Evolutionary conservation across 768 basidiomycete species (phyloP).

Genomic region (Termitomyces sp.): DNA sequence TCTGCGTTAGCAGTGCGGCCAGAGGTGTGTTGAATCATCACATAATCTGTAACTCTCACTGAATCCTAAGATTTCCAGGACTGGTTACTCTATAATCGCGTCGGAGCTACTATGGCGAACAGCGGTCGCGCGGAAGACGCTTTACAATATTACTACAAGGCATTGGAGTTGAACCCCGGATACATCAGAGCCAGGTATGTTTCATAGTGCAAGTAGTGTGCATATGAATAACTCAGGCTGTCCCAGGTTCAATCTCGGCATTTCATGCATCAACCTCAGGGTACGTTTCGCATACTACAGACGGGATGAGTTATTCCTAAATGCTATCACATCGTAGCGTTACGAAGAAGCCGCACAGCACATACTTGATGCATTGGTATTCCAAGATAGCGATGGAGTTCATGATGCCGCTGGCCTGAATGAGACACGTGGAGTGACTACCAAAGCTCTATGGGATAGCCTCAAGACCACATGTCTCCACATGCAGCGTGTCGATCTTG

Average conservation of each 20-base stretch:
- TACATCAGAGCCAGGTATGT: conserved; percentile 84
- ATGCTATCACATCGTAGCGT: conserved; percentile 36
- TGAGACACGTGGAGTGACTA: conserved; percentile 65
- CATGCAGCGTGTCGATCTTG: conserved; percentile 73
- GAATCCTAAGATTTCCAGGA: conserved; percentile 43
- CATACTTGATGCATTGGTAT: conserved; percentile 80
- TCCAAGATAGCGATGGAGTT: conserved; percentile 86
- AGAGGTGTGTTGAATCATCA: conserved; percentile 46
- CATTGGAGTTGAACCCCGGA: conserved; percentile 80
- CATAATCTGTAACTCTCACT: background rate
- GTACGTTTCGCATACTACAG: conserved; percentile 33
- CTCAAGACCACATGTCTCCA: conserved; percentile 79
- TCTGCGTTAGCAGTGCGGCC: conserved; percentile 85
- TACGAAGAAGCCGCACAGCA: conserved; percentile 85
- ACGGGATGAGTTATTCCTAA: background rate
- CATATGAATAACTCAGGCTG: background rate
- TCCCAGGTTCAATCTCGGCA: conserved; percentile 90
- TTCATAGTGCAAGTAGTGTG: background rate
- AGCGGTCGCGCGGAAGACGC: conserved; percentile 75
- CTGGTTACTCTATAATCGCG: conserved; percentile 88
- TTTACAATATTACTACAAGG: conserved; percentile 80
- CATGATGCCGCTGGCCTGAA: conserved; percentile 35
- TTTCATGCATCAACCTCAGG: conserved; percentile 83
- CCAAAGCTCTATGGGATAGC: conserved; percentile 82
- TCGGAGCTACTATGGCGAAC: conserved; percentile 93